phyloP scores from a whole-genome alignment of 2,329 filamentous ascomycete genomes.

The Fusarium sp. region DNA sequence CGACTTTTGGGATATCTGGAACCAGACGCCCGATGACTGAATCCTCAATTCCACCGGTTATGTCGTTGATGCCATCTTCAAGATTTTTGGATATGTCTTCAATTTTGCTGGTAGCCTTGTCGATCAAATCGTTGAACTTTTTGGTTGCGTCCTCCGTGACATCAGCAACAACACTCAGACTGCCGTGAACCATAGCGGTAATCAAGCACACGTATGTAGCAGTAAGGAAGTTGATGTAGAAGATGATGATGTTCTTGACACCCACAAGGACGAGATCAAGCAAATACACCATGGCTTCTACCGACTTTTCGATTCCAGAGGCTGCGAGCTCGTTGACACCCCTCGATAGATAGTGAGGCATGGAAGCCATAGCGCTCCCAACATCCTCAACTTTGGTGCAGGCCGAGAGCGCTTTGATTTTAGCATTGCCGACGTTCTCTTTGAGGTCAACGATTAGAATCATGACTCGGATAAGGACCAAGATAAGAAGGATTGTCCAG shows the following conservation, averaged over 20 bases:
- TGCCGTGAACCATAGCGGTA: conserved; percentile 82
- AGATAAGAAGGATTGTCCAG: conserved; percentile 90
- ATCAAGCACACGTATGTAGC: conserved; percentile 92
- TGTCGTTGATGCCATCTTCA: conserved; percentile 60
- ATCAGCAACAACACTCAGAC: conserved; percentile 73
- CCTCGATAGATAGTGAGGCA: conserved; percentile 92
- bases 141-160: conserved; percentile 64
- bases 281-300: conserved; percentile 82
- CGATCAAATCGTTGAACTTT: conserved; percentile 61
- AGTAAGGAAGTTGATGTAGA: conserved; percentile 91
- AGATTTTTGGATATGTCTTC: conserved; percentile 66
- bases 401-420: conserved; percentile 83
- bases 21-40: conserved; percentile 63
- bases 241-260: conserved; percentile 88
- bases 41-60: conserved; percentile 57
- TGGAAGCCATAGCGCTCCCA: conserved; percentile 95
- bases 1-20: conserved; percentile 61
- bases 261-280: conserved; percentile 82
- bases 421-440: conserved; percentile 79
- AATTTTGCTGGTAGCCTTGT: conserved; percentile 68
- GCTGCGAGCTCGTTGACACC: conserved; percentile 91
- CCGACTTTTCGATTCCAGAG: conserved; percentile 80
- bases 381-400: conserved; percentile 93
- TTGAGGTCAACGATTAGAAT: conserved; percentile 79
- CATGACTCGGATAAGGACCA: conserved; percentile 85